Conservation (phyloP, 2,329 filamentous ascomycete genomes). For the Botrytis galanthina region DNA sequence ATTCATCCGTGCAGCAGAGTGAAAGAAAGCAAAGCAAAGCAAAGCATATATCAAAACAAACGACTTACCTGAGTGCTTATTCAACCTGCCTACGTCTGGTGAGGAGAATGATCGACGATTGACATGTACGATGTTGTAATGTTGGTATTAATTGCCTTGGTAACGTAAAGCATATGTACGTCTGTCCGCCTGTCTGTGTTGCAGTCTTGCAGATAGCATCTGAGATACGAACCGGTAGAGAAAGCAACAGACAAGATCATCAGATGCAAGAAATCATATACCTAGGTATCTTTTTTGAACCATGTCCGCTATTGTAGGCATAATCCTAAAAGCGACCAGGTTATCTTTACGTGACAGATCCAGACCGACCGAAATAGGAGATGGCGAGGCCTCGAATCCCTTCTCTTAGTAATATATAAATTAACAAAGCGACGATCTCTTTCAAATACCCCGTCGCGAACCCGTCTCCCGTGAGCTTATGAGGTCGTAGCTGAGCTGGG, state of each 20-base stretch:
- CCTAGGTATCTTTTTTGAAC: background rate
- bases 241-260: background rate
- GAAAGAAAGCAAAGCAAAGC: background rate
- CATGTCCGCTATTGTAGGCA: background rate
- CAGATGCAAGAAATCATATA: background rate
- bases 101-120: background rate
- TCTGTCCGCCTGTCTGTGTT: background rate
- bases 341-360: background rate
- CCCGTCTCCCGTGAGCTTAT: background rate
- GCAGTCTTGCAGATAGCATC: background rate
- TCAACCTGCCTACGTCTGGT: background rate
- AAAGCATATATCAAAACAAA: background rate
- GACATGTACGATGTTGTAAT: background rate
- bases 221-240: background rate
- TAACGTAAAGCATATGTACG: background rate
- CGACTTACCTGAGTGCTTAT: background rate
- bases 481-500: background rate
- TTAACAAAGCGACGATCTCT: background rate
- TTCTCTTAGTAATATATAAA: background rate
- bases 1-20: background rate
- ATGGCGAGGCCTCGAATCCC: conserved; percentile 11
- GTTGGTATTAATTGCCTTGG: background rate
- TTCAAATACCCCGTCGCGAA: too few species aligned
- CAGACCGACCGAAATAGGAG: background rate
- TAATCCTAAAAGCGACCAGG: background rate